Percentiles rank a stretch among this genome's conserved stretches.
Conservation (phyloP, 2,329 filamentous ascomycete genomes). For the Claviceps humidiphila region DNA sequence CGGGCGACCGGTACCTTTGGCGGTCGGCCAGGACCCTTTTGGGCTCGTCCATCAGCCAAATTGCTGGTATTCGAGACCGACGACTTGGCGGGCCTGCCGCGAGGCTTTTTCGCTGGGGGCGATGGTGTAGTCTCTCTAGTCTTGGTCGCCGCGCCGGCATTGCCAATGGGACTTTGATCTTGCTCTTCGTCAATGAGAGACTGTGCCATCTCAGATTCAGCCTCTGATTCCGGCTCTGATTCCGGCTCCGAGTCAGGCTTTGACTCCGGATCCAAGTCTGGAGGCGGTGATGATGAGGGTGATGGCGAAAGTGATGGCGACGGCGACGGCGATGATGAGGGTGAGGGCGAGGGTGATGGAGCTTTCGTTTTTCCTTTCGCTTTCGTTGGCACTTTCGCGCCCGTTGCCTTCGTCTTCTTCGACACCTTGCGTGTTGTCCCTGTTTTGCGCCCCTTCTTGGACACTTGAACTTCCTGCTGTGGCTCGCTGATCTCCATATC, state of each 20-base stretch:
- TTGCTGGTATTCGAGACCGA: constrained; percentile 8
- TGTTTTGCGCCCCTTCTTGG: constrained; percentile 42
- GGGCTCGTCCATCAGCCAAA: constrained; percentile 11
- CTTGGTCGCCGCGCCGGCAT: constrained; percentile 29
- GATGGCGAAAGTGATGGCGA: constrained; percentile 13
- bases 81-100: constrained; percentile 12
- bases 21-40: constrained; percentile 18
- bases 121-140: constrained; percentile 14
- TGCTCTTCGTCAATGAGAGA: constrained; percentile 11
- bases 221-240: constrained; percentile 6
- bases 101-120: constrained; percentile 13
- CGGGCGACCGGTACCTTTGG: constrained; percentile 10
- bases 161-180: constrained; percentile 20
- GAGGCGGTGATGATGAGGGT: not conserved
- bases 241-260: too few species aligned
- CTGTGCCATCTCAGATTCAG: constrained; percentile 9
- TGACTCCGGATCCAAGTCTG: not conserved
- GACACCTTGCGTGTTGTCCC: constrained; percentile 36
- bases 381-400: too few species aligned
- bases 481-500: constrained; percentile 31
- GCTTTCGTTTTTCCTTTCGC: constrained; percentile 19
- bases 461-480: constrained; percentile 27
- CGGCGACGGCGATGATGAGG: not conserved
- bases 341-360: constrained; percentile 14
- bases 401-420: constrained; percentile 31